Base-by-base conservation (phyloP, 2,329 filamentous ascomycete genomes). In the Lachnellula cervina region DNA sequence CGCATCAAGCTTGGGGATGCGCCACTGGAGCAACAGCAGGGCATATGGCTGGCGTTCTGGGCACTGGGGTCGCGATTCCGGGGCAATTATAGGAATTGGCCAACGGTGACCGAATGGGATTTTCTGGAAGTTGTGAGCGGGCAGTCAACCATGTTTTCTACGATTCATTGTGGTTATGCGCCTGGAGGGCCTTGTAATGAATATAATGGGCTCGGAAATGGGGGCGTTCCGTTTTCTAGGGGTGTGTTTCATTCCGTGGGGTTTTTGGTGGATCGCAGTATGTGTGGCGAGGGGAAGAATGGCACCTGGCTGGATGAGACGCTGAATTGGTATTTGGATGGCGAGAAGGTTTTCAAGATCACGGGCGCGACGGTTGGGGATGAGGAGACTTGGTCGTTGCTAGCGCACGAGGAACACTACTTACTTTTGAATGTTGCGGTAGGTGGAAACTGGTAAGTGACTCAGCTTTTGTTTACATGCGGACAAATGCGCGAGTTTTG, bases 41-140 rank as follows among this genome's bases (percentile, higher is more conserved):
- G 75, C 17, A 74, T 77, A 62, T 78, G 76, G 76, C 73, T 72
- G 0, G 76, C 75, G 0, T 77, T 78, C 59, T 78, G 75, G 76
- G 65, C 71, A 21, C 70, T 78, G 34, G 76, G 76, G 5, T 57
- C 67, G 8, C 63, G 58, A 1, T 76, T 71, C 64, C 71, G 75
- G 44, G 63, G 63, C 32, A 69, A 73, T 55, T 72, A 72, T 57
- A 63, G 57, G 14, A 71, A 70, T 56, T 78, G 76, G 76, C 76
- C 76, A 0, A 50, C 60, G 5, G 62, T 72, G 13, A 73, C 73
- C 54, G 76, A 78, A 66, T 68, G 77, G 47, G 76, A 78, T 66
- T 69, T 78, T 45, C 61, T 78, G 54, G 76, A 78, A 64, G 65
- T 68, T 7, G 62, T 73, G 53, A 77, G 77, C 63, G 76, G 75